These are phyloP conservation scores for Cardamine chenopodiifolia DNA, from an alignment of 345 rosid species.

Conservation along the genomic window DNA sequence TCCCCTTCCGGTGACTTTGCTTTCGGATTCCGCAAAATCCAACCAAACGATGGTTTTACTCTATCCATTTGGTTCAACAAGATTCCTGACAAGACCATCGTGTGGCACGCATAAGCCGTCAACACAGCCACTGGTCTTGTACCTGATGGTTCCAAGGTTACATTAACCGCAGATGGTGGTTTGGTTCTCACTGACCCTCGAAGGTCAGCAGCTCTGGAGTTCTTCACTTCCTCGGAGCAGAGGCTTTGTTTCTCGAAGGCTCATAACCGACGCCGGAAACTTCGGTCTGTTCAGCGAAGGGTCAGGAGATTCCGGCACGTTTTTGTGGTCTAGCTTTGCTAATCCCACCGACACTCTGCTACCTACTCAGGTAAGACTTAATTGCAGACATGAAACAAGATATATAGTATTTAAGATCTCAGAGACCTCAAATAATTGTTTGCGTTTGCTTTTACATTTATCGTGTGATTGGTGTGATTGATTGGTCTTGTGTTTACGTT, in stretches of 20 bases:
- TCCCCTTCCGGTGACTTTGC: conserved; percentile 42
- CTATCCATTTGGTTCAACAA: conserved; percentile 46
- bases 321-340: conserved; percentile 55
- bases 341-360: conserved; percentile 58
- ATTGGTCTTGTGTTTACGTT: too few relatives aligned
- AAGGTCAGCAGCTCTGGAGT: conserved; percentile 15
- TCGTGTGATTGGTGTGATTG: too few relatives aligned
- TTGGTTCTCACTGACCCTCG: conserved; percentile 47
- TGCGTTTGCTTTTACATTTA: too few relatives aligned
- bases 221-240: not conserved
- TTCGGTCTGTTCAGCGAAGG: conserved; percentile 40
- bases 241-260: conserved; percentile 42
- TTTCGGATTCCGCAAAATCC: conserved; percentile 30
- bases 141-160: conserved; percentile 47
- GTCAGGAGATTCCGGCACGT: not conserved
- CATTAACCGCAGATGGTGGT: conserved; percentile 43
- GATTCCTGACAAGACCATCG: conserved; percentile 30
- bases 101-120: conserved; percentile 31
- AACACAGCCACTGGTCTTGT: conserved; percentile 24
- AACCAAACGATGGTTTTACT: conserved; percentile 24
- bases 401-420: not conserved
- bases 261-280: conserved; percentile 59
- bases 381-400: not conserved
- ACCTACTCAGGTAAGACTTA: conserved; percentile 47
- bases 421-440: too few relatives aligned